Base-by-base conservation (phyloP, 2,329 filamentous ascomycete species). In the Dactylellina drechsleri region DNA sequence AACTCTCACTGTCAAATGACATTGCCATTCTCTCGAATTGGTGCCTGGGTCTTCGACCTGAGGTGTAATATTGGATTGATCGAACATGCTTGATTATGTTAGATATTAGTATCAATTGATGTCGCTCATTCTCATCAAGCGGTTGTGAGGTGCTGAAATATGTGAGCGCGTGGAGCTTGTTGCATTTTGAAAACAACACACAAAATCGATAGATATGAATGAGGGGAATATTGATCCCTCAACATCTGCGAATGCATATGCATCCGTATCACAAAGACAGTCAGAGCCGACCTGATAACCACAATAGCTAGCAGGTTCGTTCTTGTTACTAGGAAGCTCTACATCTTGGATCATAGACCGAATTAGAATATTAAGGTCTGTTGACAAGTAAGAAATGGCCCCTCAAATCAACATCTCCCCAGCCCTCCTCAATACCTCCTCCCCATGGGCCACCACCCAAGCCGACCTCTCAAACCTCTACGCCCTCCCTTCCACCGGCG, bases 391-490 rank as follows among this genome's bases (percentile, higher is more conserved):
- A 4, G 23, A 2, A 23, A 74, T 74, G 70, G 16, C 62, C 77
- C 77, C 80, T 26, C 77, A 82, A 8, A 82, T 90, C 8, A 59
- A 77, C 6, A 87, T 92, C 73, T 78, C 83, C 50, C 90, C 90
- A 0, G 90, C 90, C 0, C 83, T 94, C 5, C 83, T 93, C 77
- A 93, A 93, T 82, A 91, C 90, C 0, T 87, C 91, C 31, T 90
- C 87, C 58, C 91, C 91, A 0, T 93, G 91, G 91, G 90, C 91
- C 26, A 92, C 90, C 0, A 87, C 86, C 1, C 81, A 86, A 4
- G 83, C 85, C 3, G 87, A 93, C 77, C 85, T 93, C 2, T 81
- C 83, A 45, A 82, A 82, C 1, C 86, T 93, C 5, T 91, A 91
- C 79, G 80, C 83, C 31, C 88, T 84, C 58, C 83, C 86, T 0